Evolutionary conservation across 129 eudicot genomes (phyloP).

Genomic region (Smallanthus sonchifolius): DNA sequence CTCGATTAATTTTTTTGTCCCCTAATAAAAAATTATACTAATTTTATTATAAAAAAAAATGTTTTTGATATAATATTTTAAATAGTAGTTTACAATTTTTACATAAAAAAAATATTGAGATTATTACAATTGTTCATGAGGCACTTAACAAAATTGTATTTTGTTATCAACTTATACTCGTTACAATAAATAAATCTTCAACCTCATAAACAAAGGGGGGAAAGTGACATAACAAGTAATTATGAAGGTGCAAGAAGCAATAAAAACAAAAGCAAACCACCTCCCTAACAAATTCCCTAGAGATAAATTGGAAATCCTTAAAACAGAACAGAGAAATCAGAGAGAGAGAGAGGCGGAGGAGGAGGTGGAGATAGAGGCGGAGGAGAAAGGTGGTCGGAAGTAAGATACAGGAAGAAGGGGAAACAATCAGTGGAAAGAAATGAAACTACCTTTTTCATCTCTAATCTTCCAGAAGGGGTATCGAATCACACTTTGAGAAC

Average conservation of each 20-base stretch:
- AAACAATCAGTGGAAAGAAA: too few relatives aligned
- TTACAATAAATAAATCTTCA: neutral
- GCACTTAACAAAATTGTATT: neutral
- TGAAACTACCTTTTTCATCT: too few relatives aligned
- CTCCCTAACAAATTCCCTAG: conserved; percentile 7
- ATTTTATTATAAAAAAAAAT: too few relatives aligned
- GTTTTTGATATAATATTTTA: neutral
- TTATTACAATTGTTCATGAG: neutral
- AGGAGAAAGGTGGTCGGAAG: too few relatives aligned
- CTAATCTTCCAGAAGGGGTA: too few relatives aligned
- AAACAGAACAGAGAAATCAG: too few relatives aligned
- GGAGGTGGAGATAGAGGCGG: too few relatives aligned
- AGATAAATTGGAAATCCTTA: too few relatives aligned
- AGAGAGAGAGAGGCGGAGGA: too few relatives aligned
- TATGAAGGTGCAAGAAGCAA: conserved; percentile 5
- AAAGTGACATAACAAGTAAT: neutral
- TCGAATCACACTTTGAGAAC: too few relatives aligned
- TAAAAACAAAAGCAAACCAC: neutral
- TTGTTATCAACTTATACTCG: neutral
- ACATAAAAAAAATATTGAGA: neutral
- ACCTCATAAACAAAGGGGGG: neutral
- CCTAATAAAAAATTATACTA: neutral
- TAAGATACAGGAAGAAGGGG: too few relatives aligned
- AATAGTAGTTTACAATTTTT: too few relatives aligned
- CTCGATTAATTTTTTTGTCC: neutral